These are phyloP conservation scores for Oenanthe sinensis DNA, from an alignment of 129 eudicot genomes.

Conservation along the genomic window DNA sequence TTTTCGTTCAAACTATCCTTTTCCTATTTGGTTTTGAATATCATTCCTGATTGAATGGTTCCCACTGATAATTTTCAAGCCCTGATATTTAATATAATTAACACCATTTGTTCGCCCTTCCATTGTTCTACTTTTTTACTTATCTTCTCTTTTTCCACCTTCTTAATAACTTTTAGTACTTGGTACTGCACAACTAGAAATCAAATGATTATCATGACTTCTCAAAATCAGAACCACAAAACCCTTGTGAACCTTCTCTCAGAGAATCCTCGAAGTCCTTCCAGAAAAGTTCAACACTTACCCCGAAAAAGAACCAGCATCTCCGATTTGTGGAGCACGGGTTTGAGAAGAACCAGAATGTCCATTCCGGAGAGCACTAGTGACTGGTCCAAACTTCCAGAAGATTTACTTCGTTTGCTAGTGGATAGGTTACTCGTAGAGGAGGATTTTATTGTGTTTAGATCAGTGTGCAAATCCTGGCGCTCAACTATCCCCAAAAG, in stretches of 20 bases:
- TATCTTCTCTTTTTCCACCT: background rate
- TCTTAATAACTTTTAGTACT: constrained; percentile 1
- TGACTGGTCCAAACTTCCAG: constrained; percentile 2
- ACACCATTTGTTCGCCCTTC: background rate
- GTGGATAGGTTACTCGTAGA: constrained; percentile 3
- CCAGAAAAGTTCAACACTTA: background rate
- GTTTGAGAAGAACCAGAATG: background rate
- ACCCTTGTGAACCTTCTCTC: background rate
- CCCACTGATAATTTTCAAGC: background rate
- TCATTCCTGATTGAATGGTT: constrained; percentile 4
- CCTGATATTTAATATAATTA: background rate
- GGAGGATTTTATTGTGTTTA: background rate
- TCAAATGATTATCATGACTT: background rate
- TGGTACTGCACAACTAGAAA: background rate
- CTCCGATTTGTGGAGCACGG: background rate
- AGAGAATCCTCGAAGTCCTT: background rate
- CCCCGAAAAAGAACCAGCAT: constrained; percentile 1
- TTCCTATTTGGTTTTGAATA: background rate
- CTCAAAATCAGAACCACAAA: background rate
- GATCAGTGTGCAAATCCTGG: constrained; percentile 10
- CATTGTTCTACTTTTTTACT: background rate
- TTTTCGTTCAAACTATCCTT: background rate
- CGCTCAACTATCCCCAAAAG: background rate
- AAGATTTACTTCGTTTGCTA: background rate
- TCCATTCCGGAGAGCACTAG: background rate